Evolutionary conservation across 2,329 filamentous ascomycete genomes (phyloP).

Genomic region (Claviceps sp.): DNA sequence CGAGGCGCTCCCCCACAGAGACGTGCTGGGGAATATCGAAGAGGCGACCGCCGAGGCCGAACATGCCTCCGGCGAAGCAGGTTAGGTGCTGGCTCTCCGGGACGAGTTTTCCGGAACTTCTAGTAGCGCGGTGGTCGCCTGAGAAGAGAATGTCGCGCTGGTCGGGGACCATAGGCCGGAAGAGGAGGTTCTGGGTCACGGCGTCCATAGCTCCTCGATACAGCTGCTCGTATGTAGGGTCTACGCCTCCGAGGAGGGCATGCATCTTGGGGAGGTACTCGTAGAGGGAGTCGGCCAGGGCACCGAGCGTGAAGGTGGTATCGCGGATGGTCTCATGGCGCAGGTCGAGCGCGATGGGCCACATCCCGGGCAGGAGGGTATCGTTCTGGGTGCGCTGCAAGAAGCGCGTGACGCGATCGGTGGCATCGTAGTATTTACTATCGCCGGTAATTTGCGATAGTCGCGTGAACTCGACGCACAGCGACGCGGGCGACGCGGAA

Average conservation of each 20-base stretch:
- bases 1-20: conserved; percentile 32
- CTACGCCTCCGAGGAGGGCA: conserved; percentile 50
- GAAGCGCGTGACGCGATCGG: conserved; percentile 57
- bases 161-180: conserved; percentile 51
- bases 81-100: conserved; percentile 21
- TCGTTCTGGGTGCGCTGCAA: conserved; percentile 54
- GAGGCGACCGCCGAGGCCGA: conserved; percentile 48
- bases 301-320: conserved; percentile 37
- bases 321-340: conserved; percentile 37
- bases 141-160: conserved; percentile 44
- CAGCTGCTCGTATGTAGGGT: conserved; percentile 48
- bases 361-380: conserved; percentile 64
- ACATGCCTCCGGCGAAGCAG: conserved; percentile 60
- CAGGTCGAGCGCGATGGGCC: conserved; percentile 53
- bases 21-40: conserved; percentile 38
- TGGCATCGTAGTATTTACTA: conserved; percentile 63
- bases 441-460: conserved; percentile 61
- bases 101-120: conserved; percentile 12
- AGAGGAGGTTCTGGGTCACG: conserved; percentile 50
- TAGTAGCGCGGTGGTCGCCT: conserved; percentile 17
- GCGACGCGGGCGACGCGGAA: conserved; percentile 43
- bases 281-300: conserved; percentile 43
- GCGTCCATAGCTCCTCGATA: conserved; percentile 52
- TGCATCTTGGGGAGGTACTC: conserved; percentile 51
- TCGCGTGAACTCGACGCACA: conserved; percentile 62